Conservation (phyloP, 192 early-diverging fungal genomes). For the Allomyces arbusculus region DNA sequence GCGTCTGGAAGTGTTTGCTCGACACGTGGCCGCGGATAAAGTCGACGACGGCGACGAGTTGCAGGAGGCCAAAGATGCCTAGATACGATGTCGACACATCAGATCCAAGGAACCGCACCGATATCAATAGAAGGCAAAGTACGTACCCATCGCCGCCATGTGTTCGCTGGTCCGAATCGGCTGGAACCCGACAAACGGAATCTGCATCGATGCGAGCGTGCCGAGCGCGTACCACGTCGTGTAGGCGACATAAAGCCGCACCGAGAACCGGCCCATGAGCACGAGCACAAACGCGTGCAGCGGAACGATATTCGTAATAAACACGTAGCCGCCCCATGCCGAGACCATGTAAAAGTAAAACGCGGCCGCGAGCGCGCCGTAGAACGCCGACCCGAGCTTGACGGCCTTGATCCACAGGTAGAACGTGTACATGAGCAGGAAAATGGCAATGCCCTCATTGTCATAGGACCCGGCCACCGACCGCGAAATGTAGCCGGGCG, state of each 20-base stretch:
- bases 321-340: slow-evolving; percentile 99
- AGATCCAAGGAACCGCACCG: slow-evolving; percentile 8
- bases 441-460: slow-evolving; percentile 99
- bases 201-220: slow-evolving; percentile 91
- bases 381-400: slow-evolving; percentile 82
- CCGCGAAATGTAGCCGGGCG: slow-evolving; percentile 98
- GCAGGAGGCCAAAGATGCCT: slow-evolving; percentile 88
- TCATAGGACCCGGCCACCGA: slow-evolving; percentile 99
- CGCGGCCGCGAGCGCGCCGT: slow-evolving; percentile 61
- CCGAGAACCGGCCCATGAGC: slow-evolving; percentile 88
- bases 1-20: slow-evolving; percentile 59
- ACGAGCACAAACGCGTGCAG: slow-evolving; percentile 86
- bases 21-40: slow-evolving; percentile 59
- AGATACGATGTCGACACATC: neutral
- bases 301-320: slow-evolving; percentile 97
- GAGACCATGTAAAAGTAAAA: slow-evolving; percentile 99
- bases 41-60: slow-evolving; percentile 83
- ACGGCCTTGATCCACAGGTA: slow-evolving; percentile 95
- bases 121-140: slow-evolving; percentile 4
- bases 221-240: slow-evolving; percentile 96
- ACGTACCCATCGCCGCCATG: slow-evolving; percentile 86
- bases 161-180: slow-evolving; percentile 93
- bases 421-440: slow-evolving; percentile 92
- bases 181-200: slow-evolving; percentile 99
- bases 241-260: slow-evolving; percentile 86